Base-by-base conservation (phyloP, 768 basidiomycete species). In the Mrakia blollopis region DNA sequence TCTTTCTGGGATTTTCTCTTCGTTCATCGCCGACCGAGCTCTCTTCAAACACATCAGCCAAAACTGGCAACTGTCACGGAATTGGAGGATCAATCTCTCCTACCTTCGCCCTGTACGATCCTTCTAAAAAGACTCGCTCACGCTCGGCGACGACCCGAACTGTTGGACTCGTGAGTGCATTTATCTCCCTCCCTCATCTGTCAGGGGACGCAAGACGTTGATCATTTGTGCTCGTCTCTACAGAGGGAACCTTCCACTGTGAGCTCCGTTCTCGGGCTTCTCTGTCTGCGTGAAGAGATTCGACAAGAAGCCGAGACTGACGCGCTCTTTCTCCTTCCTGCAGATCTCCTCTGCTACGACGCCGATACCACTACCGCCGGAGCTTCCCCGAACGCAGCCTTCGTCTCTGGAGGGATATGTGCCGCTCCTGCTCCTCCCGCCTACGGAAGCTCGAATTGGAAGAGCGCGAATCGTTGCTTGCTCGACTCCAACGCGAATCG, bases 41-140 rank as follows among this genome's bases (percentile, higher is more conserved):
- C 61, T 30, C 63, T 65, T 65, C n/a, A n/a, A n/a, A n/a, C 32
- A 10, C 16, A 6, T 65, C 63, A 63, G 41, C 57, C 2, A 6
- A 39, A 39, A 65, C 73, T 3, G 62, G 62, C 3, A 74, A 74
- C 62, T 74, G 73, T 35, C 73, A 74, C 47, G 61, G 61, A 1
- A 41, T 74, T n/a, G 61, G 61, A 25, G 61, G 61, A 16, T 65
- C 61, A 25, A 44, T 74, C 6, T 14, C 25, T 3, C 73, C 73
- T n/a, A 63, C 62, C 13, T 74, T 74, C 30, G 73, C 73, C 8
- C 13, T 74, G n/a, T 62, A 28, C 28, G 73, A 74, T 30, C 73
- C 35, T 1, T 35, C 41, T 37, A 74, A 74, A 11, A 63, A n/a
- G 6, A 28, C 3, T 30, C 28, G n/a, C 28, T 74, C 25, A 30